Evolutionary conservation across 768 basidiomycete genomes (phyloP), one percentile per base, ranked within the genome.

Genomic region (Dendrothele bispora): DNA sequence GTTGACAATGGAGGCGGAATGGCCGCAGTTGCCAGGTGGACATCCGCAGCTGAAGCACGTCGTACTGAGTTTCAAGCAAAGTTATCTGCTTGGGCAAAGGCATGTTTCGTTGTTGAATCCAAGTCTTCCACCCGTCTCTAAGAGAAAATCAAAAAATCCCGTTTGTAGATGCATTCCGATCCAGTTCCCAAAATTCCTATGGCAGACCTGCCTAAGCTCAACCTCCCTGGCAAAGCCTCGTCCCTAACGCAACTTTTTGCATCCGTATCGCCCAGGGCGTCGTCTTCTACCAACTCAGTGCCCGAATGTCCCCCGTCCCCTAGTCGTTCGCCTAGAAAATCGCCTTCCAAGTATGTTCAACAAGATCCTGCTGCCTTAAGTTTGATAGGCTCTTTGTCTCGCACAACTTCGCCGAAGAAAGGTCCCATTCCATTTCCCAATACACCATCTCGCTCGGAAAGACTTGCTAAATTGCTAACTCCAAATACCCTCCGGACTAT

Each of bases 21-120:
- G 86, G 88, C 88, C 29, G 87, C 90, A 24, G 87, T 93, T 36
- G 90, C 91, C 43, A 80, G 88, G 47, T 93, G 91, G 91, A 91
- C 91, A 3, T 80, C 86, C 24, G 81, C 74, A 36, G 68, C 77
- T 29, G 86, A 88, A 46, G 67, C 66, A 27, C 79, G 91, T 45
- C 78, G 82, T 46, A 66, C 72, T 45, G 69, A 79, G 44, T 75
- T 91, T 53, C 70, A 70, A 21, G 52, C 61, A 15, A 92, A 88
- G 58, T 66, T 93, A 26, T 67, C 78, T 32, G 60, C 66, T 34
- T 93, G 91, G 91, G 62, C 67, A 3, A 66, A 82, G 69, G 89
- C 86, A 59, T 25, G 75, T 57, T 17, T 40, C 26, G 18, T 35
- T 21, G 41, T 20, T 28, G n/a, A n/a, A n/a, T 21, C 15, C 12